Evolutionary conservation across 73 alveolate species (phyloP), one percentile per base, ranked within the genome.

Genomic region (Blepharisma japonicum): DNA sequence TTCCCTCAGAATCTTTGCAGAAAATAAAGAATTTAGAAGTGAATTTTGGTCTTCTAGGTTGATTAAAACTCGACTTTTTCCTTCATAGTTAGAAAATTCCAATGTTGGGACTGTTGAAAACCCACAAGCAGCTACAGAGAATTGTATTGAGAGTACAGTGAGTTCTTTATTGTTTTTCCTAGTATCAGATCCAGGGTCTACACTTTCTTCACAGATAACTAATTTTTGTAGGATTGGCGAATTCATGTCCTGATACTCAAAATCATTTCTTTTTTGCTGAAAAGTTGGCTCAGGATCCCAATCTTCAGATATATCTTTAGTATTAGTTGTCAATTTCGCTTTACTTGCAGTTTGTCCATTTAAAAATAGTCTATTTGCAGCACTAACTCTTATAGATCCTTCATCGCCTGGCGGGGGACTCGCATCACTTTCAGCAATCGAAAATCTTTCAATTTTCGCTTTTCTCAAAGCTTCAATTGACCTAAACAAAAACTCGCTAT

Each of bases 401-500:
- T 70, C 80, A 7, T 70, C 80, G 5, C 38, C 27, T 1, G n/a
- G 25, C 5, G 66, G n/a, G 0, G 11, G 32, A n/a, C 9, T 14
- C 20, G n/a, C 80, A 18, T 70, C 74, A 53, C 23, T 20, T 14
- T 53, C 23, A 53, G n/a, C 74, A 9, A 61, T 23, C 3, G 42
- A 32, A 32, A 32, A 32, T 32, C 42, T 32, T 3, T 32, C 42
- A n/a, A 70, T 7, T n/a, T 18, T 45, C 14, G 80, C 80, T 70
- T n/a, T n/a, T 45, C 5, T 23, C 77, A 70, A 25, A 47, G 68
- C 56, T 23, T 70, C 80, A 7, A 45, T 70, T 70, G 80, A 70
- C 14, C 27, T 70, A 25, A n/a, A 70, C 38, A 70, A n/a, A 2
- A n/a, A 23, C 4, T 18, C 20, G 42, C 68, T 45, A 9, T 70